A percentile compares a stretch with the other conserved stretches of the same genome.
Conservation (phyloP, 1,284 basidiomycete species). For the Cutaneotrichosporon daszewskae region DNA sequence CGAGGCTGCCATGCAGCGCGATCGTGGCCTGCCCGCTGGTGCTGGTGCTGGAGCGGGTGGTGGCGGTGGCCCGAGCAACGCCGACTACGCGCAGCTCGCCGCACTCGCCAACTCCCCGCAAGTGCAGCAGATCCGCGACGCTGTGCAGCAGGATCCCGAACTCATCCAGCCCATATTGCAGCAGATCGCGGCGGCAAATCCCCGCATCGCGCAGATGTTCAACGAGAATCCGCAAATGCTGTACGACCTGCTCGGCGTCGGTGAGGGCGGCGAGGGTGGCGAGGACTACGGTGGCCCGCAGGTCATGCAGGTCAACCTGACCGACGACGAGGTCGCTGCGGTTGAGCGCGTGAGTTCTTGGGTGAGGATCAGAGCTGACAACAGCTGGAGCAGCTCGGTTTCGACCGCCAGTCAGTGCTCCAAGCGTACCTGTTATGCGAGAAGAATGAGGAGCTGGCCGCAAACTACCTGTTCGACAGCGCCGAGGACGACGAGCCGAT, state of each 20-base stretch:
- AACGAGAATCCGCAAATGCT: conserved; percentile 66
- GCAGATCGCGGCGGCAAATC: conserved; percentile 69
- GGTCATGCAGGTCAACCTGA: conserved; percentile 62
- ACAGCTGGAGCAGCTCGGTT: conserved; percentile 71
- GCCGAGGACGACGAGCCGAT: conserved; percentile 56
- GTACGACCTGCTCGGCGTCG: conserved; percentile 57
- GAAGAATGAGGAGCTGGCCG: conserved; percentile 90
- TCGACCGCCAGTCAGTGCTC: conserved; percentile 66
- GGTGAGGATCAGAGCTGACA: conserved; percentile 51
- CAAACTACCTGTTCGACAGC: conserved; percentile 80
- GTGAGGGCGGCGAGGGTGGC: conserved; percentile 50
- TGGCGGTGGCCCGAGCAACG: conserved; percentile 7
- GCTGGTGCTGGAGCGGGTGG: conserved; percentile 29
- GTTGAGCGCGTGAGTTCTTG: conserved; percentile 57
- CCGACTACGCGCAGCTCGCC: conserved; percentile 7
- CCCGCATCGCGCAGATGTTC: conserved; percentile 62
- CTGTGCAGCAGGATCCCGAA: conserved; percentile 69
- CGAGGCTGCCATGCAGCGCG: conserved; percentile 47
- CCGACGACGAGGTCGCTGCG: conserved; percentile 74
- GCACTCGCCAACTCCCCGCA: conserved; percentile 58
- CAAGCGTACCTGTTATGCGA: conserved; percentile 88
- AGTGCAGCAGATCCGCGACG: conserved; percentile 62
- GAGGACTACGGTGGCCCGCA: conserved; percentile 55
- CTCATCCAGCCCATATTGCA: conserved; percentile 74
- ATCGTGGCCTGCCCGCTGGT: conserved; percentile 41